Evolutionary conservation across 179 eudicot species (phyloP).

Genomic region (Amaranthus tricolor): DNA sequence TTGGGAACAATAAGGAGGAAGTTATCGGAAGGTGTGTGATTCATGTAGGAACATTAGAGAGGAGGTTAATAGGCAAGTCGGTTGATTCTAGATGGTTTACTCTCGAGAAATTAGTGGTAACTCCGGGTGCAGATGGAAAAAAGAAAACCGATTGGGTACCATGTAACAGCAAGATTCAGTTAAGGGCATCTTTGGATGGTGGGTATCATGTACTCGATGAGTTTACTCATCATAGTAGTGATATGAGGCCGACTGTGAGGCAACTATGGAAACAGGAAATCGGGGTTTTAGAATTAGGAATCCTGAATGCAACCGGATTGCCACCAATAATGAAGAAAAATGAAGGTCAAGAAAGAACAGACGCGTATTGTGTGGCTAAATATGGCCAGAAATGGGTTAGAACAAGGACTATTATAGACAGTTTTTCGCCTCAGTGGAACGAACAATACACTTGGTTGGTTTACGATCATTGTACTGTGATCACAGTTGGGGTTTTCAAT

Average conservation of each 20-base stretch:
- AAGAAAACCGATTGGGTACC: not conserved
- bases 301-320: conserved; percentile 28
- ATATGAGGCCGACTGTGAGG: conserved; percentile 30
- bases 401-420: conserved; percentile 35
- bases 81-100: conserved; percentile 30
- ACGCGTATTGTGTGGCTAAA: conserved; percentile 46
- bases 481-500: conserved; percentile 37
- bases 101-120: conserved; percentile 17
- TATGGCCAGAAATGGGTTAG: conserved; percentile 42
- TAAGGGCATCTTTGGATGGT: conserved; percentile 32
- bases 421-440: conserved; percentile 36
- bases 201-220: conserved; percentile 38
- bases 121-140: not conserved
- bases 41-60: conserved; percentile 26
- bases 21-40: conserved; percentile 29
- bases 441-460: conserved; percentile 46
- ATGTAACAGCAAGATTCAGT: conserved; percentile 27
- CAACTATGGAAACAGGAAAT: conserved; percentile 35
- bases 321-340: conserved; percentile 28
- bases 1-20: conserved; percentile 43
- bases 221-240: conserved; percentile 26
- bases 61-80: conserved; percentile 23
- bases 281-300: conserved; percentile 33
- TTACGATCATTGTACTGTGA: conserved; percentile 39
- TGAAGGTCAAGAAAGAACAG: conserved; percentile 24